A percentile compares a stretch with the other conserved stretches of the same genome.
phyloP scores from a whole-genome alignment of 192 early-diverging fungal genomes.

The Phycomyces nitens region DNA sequence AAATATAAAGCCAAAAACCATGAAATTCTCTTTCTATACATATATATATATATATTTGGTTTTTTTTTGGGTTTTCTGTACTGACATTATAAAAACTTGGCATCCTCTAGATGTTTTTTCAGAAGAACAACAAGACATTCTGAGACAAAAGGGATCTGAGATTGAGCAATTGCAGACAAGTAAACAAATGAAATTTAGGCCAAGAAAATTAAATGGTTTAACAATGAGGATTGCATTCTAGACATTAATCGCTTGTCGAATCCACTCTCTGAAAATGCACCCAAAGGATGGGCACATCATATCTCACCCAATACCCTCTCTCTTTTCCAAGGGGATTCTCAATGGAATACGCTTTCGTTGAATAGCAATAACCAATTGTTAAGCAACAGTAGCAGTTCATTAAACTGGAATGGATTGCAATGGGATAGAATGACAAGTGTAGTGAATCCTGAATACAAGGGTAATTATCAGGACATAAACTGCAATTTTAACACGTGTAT shows the following conservation, averaged over 20 bases:
- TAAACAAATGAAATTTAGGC: neutral
- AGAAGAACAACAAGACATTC: slow-evolving; percentile 34
- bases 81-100: too few species aligned
- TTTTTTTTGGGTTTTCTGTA: too few species aligned
- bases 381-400: slow-evolving; percentile 25
- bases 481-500: neutral
- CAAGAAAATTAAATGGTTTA: neutral
- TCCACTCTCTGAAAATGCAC: slow-evolving; percentile 13
- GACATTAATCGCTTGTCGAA: slow-evolving; percentile 27
- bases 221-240: neutral
- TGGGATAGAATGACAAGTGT: slow-evolving; percentile 36
- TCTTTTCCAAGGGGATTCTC: slow-evolving; percentile 45
- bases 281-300: slow-evolving; percentile 36
- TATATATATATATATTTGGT: too few species aligned
- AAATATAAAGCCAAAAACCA: too few species aligned
- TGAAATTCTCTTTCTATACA: too few species aligned
- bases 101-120: slow-evolving; percentile 23
- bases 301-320: slow-evolving; percentile 43
- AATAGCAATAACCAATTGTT: slow-evolving; percentile 4
- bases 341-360: slow-evolving; percentile 33
- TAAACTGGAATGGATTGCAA: slow-evolving; percentile 24
- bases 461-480: too few species aligned
- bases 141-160: slow-evolving; percentile 24
- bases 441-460: slow-evolving; percentile 19
- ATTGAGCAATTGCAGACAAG: slow-evolving; percentile 35